Conservation (phyloP, 495 filamentous ascomycete species). For the Astrothelium macrocarpum region DNA sequence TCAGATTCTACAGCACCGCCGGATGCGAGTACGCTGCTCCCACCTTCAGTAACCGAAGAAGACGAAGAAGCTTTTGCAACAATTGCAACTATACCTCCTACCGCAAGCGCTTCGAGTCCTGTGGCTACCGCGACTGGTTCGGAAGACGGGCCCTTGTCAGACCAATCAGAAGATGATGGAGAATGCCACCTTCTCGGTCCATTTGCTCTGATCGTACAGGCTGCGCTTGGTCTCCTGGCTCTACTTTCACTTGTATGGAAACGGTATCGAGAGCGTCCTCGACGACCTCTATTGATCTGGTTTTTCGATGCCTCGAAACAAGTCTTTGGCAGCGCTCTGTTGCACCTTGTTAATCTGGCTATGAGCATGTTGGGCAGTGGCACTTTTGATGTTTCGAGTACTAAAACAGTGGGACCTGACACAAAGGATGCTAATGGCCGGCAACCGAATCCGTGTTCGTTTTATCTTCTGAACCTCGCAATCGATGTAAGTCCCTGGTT, state of each 20-base stretch:
- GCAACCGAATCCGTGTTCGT: conserved; percentile 83
- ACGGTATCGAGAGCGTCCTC: conserved; percentile 81
- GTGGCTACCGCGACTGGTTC: background rate
- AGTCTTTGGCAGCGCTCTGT: conserved; percentile 84
- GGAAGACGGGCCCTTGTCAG: background rate
- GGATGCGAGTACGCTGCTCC: conserved; percentile 9
- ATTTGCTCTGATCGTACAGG: conserved; percentile 82
- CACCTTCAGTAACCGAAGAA: background rate
- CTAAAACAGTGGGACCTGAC: conserved; percentile 24
- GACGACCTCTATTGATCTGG: conserved; percentile 89
- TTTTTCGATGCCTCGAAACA: conserved; percentile 96
- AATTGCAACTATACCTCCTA: conserved; percentile 1
- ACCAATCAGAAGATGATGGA: conserved; percentile 36
- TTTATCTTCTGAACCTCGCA: conserved; percentile 84
- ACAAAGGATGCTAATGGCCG: background rate
- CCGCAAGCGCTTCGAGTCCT: background rate
- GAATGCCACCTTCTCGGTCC: conserved; percentile 79
- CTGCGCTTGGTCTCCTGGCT: conserved; percentile 74
- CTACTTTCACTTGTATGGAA: conserved; percentile 84
- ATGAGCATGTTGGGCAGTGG: conserved; percentile 93
- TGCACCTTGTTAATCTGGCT: conserved; percentile 83
- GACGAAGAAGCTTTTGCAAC: conserved; percentile 8
- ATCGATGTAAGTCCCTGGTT: conserved; percentile 72
- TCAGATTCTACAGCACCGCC: conserved; percentile 12
- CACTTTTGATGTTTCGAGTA: conserved; percentile 47